phyloP scores from a whole-genome alignment of 768 basidiomycete species.

The Hypholoma fasciculare region DNA sequence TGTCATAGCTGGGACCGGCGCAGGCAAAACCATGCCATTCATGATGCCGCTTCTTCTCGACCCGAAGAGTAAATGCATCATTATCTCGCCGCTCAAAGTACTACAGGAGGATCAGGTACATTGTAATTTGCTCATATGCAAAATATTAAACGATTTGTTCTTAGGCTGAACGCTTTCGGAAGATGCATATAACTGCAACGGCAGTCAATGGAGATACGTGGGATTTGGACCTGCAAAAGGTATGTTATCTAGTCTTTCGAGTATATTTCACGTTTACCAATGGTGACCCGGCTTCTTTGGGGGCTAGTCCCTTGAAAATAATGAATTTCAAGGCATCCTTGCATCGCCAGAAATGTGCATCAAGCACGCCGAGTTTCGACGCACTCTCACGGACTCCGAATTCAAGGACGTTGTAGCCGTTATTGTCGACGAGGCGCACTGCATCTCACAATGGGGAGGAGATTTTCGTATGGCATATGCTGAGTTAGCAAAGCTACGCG shows the following conservation, averaged over 20 bases:
- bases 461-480: conserved; percentile 32
- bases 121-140: background rate
- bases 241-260: conserved; percentile 12
- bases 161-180: conserved; percentile 21
- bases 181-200: conserved; percentile 26
- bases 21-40: conserved; percentile 35
- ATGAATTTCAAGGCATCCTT: conserved; percentile 25
- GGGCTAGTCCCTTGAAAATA: background rate
- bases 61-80: conserved; percentile 13
- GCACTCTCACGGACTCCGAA: conserved; percentile 16
- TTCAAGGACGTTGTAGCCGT: conserved; percentile 23
- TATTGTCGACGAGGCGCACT: conserved; percentile 42
- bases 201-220: conserved; percentile 39
- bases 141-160: no score
- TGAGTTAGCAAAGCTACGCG: conserved; percentile 25
- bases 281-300: background rate
- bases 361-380: conserved; percentile 26
- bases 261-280: background rate
- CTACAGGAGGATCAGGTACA: conserved; percentile 13
- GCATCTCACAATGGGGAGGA: conserved; percentile 25
- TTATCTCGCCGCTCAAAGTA: conserved; percentile 13
- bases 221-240: conserved; percentile 24
- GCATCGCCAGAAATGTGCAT: conserved; percentile 42
- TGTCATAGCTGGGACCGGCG: conserved; percentile 33
- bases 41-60: conserved; percentile 25